Percentiles rank a stretch among this genome's conserved stretches.
These are phyloP conservation scores for Aspergillus niger DNA, from an alignment of 2,329 filamentous ascomycete genomes.

Conservation along the genomic window DNA sequence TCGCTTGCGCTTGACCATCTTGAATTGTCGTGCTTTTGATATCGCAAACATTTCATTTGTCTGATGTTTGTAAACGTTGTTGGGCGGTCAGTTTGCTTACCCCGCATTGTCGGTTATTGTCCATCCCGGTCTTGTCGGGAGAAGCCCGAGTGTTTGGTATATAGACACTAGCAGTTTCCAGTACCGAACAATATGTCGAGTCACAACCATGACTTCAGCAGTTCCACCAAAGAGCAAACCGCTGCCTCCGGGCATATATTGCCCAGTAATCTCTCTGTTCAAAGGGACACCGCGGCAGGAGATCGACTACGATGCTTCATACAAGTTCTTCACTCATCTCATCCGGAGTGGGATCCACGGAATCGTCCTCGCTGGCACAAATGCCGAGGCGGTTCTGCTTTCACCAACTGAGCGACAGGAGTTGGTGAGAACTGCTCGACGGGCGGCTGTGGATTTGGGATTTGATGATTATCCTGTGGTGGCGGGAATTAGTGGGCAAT, in stretches of 20 bases:
- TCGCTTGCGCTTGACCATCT: conserved; percentile 3
- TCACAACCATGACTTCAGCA: conserved; percentile 25
- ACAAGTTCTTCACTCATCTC: conserved; percentile 46
- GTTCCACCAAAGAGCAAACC: conserved; percentile 41
- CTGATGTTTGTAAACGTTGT: background rate
- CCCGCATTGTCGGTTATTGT: conserved; percentile 1
- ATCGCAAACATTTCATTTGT: background rate
- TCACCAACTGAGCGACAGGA: conserved; percentile 44
- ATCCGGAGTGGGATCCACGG: conserved; percentile 48
- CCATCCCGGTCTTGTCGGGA: background rate
- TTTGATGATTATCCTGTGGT: conserved; percentile 42
- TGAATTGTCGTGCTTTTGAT: background rate
- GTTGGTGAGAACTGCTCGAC: conserved; percentile 44
- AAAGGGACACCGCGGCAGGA: conserved; percentile 44
- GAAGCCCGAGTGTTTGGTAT: conserved; percentile 8
- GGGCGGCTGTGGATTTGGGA: conserved; percentile 39
- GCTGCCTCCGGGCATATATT: conserved; percentile 50
- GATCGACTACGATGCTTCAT: conserved; percentile 50
- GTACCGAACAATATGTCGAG: background rate
- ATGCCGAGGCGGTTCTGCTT: conserved; percentile 50
- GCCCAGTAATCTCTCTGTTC: conserved; percentile 52
- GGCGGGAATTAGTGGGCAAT: conserved; percentile 44
- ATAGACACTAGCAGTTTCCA: background rate
- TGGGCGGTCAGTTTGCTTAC: background rate
- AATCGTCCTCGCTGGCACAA: conserved; percentile 51